Evolutionary conservation across 2,329 filamentous ascomycete genomes (phyloP).

Genomic region (Capronia epimyces): DNA sequence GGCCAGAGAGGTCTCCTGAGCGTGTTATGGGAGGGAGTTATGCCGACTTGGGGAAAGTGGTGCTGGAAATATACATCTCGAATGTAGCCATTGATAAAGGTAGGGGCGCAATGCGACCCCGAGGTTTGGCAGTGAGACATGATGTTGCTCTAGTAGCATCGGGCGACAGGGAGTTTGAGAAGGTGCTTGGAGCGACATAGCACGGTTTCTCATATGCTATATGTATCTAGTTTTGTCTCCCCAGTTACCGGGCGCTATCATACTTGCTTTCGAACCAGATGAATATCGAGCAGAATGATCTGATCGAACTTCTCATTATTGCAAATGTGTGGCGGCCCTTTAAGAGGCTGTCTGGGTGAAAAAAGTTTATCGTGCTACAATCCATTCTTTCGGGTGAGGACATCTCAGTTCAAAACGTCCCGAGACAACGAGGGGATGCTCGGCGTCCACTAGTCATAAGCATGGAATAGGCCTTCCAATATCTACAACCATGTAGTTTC

Average conservation of each 20-base stretch:
- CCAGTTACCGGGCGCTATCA: too few relatives aligned
- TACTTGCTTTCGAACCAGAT: too few relatives aligned
- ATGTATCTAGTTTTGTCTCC: not conserved
- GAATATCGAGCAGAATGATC: too few relatives aligned
- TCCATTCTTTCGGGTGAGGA: constrained; percentile 16
- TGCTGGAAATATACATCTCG: not conserved
- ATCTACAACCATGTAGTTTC: too few relatives aligned
- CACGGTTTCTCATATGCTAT: not conserved
- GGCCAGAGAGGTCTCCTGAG: not conserved
- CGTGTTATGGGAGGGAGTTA: not conserved
- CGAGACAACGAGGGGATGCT: constrained; percentile 6
- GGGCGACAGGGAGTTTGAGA: not conserved
- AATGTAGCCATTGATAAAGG: not conserved
- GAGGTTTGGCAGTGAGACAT: not conserved
- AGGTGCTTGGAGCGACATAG: not conserved
- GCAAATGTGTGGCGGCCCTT: too few relatives aligned
- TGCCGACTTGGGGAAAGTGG: not conserved
- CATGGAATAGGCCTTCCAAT: too few relatives aligned
- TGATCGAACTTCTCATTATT: too few relatives aligned
- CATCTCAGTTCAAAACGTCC: constrained; percentile 11
- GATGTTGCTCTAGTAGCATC: not conserved
- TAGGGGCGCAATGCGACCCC: not conserved
- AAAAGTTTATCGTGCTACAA: constrained; percentile 5
- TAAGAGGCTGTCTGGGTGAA: not conserved
- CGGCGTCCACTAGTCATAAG: too few relatives aligned